Percentiles rank a stretch among this genome's conserved stretches.
Evolutionary conservation across 2,329 filamentous ascomycete species (phyloP).

Genomic region (Rhytidhysteron rufulum): DNA sequence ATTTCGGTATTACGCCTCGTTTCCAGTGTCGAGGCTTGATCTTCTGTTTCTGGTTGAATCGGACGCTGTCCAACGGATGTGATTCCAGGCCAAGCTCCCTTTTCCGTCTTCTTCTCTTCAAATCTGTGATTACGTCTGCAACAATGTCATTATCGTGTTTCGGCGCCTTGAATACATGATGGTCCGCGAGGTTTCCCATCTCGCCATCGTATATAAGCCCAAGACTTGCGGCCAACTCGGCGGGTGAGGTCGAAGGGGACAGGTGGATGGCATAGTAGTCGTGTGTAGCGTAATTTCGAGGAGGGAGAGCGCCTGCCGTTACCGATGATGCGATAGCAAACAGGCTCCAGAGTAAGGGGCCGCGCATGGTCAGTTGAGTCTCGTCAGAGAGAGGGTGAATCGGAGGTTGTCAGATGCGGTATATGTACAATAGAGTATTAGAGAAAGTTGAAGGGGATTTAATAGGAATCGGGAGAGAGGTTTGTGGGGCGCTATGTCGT

Average conservation of each 20-base stretch:
- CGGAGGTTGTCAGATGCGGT: no score
- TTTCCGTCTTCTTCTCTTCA: constrained; percentile 60
- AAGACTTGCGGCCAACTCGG: constrained; percentile 66
- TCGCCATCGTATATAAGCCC: constrained; percentile 78
- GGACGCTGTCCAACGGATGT: constrained; percentile 67
- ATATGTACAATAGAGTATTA: no score
- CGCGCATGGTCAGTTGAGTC: constrained; percentile 28
- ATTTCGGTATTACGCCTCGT: constrained; percentile 36
- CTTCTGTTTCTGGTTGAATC: constrained; percentile 75
- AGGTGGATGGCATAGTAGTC: constrained; percentile 95
- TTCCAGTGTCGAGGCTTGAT: constrained; percentile 61
- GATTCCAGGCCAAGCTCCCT: constrained; percentile 45
- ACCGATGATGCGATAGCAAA: constrained; percentile 31
- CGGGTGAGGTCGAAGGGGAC: constrained; percentile 60
- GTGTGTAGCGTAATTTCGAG: constrained; percentile 71
- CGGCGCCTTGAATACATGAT: constrained; percentile 79
- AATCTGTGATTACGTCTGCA: constrained; percentile 48
- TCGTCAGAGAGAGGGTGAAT: constrained; percentile 1
- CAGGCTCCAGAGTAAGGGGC: constrained; percentile 45
- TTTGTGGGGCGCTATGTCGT: no score
- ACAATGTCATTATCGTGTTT: constrained; percentile 54
- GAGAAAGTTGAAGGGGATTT: no score
- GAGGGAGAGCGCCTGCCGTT: constrained; percentile 39
- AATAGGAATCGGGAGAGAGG: no score
- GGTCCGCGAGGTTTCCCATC: constrained; percentile 71